These are phyloP conservation scores for Pistacia integerrima DNA, from an alignment of 345 rosid species.

Conservation along the genomic window DNA sequence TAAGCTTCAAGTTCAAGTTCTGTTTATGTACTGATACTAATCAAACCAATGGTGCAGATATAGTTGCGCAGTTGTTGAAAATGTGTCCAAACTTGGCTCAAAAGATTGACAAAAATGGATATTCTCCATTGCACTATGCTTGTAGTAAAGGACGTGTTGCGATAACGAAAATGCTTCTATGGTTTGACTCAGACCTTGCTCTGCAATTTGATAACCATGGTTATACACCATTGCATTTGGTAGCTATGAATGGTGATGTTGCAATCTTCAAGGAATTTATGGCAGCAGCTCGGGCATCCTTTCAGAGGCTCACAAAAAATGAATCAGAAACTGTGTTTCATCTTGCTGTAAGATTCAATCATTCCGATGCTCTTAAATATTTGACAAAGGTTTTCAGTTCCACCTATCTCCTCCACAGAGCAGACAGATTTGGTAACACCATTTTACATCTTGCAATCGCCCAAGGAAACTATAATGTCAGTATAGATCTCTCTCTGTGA, in stretches of 20 bases:
- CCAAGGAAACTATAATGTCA: conserved; percentile 10
- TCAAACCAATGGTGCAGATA: background rate
- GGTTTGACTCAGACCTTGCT: background rate
- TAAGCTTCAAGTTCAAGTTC: no score
- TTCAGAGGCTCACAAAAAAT: background rate
- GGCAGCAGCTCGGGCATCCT: background rate
- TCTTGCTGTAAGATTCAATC: conserved; percentile 13
- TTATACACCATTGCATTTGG: conserved; percentile 15
- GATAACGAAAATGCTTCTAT: conserved; percentile 9
- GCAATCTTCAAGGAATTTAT: conserved; percentile 12
- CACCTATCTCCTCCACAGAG: background rate
- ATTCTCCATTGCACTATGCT: conserved; percentile 16
- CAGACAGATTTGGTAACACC: conserved; percentile 15
- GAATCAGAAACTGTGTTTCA: conserved; percentile 15
- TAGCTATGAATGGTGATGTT: conserved; percentile 13
- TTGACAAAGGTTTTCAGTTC: conserved; percentile 2
- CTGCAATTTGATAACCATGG: conserved; percentile 5
- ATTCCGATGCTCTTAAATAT: background rate
- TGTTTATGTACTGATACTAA: no score
- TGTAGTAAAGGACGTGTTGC: conserved; percentile 2
- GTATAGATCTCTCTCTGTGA: background rate
- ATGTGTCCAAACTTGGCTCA: conserved; percentile 12
- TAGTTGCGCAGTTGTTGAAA: background rate
- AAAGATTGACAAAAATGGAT: conserved; percentile 9
- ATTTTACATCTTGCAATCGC: background rate